Evolutionary conservation across 179 eudicot species (phyloP).

Genomic region (Spinacia oleracea): DNA sequence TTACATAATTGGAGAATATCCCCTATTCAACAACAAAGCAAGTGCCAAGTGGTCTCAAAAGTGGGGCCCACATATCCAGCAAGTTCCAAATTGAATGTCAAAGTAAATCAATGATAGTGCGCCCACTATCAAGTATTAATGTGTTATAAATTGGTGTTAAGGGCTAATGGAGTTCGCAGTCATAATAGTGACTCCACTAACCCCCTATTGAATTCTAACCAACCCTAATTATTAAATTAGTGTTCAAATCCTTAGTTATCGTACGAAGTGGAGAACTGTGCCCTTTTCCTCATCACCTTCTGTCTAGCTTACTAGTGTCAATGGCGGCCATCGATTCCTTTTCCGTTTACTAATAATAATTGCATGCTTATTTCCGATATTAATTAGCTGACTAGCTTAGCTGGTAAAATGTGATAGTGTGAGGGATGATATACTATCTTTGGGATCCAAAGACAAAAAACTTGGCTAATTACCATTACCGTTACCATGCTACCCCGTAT

Average conservation of each 20-base stretch:
- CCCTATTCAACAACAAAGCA: slow-evolving; percentile 13
- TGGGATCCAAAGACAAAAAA: too few species aligned
- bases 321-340: background rate
- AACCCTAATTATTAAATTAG: slow-evolving; percentile 19
- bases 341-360: too few species aligned
- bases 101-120: slow-evolving; percentile 18
- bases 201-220: slow-evolving; percentile 3
- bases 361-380: too few species aligned
- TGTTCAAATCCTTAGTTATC: background rate
- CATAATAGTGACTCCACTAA: slow-evolving; percentile 34
- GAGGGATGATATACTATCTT: too few species aligned
- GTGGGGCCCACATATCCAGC: slow-evolving; percentile 22
- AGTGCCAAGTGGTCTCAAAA: slow-evolving; percentile 25
- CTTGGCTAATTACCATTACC: too few species aligned
- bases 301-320: slow-evolving; percentile 8
- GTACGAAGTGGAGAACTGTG: too few species aligned
- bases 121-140: too few species aligned
- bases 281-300: background rate
- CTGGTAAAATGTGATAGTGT: too few species aligned
- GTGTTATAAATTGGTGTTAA: background rate
- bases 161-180: slow-evolving; percentile 23
- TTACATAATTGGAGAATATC: slow-evolving; percentile 12
- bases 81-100: slow-evolving; percentile 14
- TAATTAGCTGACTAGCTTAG: too few species aligned
- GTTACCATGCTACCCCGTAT: too few species aligned